Percentiles rank a stretch among this genome's conserved stretches.
phyloP scores from a whole-genome alignment of 768 basidiomycete genomes.

The Exsudoporus frostii region DNA sequence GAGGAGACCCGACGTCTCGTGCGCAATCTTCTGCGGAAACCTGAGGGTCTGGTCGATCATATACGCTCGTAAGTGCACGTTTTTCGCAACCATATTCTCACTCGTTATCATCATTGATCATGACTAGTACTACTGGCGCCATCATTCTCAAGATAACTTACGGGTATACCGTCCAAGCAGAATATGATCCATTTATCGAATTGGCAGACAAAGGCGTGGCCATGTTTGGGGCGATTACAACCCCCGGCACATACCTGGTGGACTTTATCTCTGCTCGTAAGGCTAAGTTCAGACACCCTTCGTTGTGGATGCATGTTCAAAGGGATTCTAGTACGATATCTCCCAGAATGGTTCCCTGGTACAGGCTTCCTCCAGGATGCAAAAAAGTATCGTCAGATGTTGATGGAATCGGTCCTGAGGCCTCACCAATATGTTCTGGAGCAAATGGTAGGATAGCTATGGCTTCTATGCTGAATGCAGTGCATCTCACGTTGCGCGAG shows the following conservation, averaged over 20 bases:
- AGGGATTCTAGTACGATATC: constrained; percentile 18
- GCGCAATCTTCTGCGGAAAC: constrained; percentile 12
- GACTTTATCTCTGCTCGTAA: constrained; percentile 20
- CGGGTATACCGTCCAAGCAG: constrained; percentile 36
- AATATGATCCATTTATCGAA: constrained; percentile 35
- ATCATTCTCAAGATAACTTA: constrained; percentile 39
- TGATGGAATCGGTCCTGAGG: constrained; percentile 38
- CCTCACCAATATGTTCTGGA: constrained; percentile 45
- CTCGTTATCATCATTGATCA: not conserved
- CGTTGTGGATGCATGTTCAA: not conserved
- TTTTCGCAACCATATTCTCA: not conserved
- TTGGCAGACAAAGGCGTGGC: constrained; percentile 26
- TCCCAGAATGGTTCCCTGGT: constrained; percentile 37
- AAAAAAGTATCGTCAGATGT: constrained; percentile 21
- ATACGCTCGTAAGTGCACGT: constrained; percentile 19
- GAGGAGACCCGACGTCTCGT: constrained; percentile 19
- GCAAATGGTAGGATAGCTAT: constrained; percentile 39
- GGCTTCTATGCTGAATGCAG: no score
- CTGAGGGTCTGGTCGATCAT: constrained; percentile 13
- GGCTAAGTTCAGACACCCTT: not conserved
- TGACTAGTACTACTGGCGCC: constrained; percentile 12
- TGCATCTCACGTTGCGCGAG: constrained; percentile 5
- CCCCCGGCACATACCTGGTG: constrained; percentile 18
- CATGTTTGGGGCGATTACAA: constrained; percentile 4
- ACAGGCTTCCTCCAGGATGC: constrained; percentile 33